Evolutionary conservation across 257 asterid species (phyloP).

Genomic region (Capsicum pubescens): DNA sequence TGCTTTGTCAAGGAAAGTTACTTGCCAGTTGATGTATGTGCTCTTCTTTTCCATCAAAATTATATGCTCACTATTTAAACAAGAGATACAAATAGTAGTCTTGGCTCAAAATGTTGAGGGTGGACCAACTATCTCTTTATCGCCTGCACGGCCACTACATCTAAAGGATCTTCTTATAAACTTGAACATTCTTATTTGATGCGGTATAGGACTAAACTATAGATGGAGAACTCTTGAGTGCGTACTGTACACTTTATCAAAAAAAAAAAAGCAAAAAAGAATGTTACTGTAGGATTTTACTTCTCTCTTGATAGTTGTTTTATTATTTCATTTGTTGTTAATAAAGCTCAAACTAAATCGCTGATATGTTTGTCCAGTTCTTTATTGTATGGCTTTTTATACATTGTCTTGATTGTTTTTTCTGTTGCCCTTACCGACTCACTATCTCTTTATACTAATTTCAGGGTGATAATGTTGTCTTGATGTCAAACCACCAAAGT

Average conservation of each 20-base stretch:
- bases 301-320: neutral
- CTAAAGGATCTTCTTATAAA: neutral
- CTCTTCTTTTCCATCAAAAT: slow-evolving; percentile 12
- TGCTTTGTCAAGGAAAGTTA: neutral
- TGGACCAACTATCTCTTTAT: slow-evolving; percentile 14
- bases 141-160: neutral
- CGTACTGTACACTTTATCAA: neutral
- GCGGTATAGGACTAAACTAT: neutral
- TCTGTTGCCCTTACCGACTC: slow-evolving; percentile 11
- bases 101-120: slow-evolving; percentile 17
- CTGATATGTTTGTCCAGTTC: slow-evolving; percentile 28
- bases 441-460: slow-evolving; percentile 30
- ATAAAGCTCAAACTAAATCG: neutral
- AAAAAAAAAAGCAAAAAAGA: neutral
- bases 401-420: slow-evolving; percentile 22
- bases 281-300: neutral
- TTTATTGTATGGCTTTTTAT: slow-evolving; percentile 35
- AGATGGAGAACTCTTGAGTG: slow-evolving; percentile 14
- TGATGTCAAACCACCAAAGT: slow-evolving; percentile 95
- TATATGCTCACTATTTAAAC: slow-evolving; percentile 7
- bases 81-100: neutral
- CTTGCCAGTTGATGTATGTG: slow-evolving; percentile 12
- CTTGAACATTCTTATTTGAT: neutral
- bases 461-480: slow-evolving; percentile 91
- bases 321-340: neutral